Evolutionary conservation across 306 rosid genomes (phyloP), one percentile per base, ranked within the genome.

Genomic region (Vigna angularis): DNA sequence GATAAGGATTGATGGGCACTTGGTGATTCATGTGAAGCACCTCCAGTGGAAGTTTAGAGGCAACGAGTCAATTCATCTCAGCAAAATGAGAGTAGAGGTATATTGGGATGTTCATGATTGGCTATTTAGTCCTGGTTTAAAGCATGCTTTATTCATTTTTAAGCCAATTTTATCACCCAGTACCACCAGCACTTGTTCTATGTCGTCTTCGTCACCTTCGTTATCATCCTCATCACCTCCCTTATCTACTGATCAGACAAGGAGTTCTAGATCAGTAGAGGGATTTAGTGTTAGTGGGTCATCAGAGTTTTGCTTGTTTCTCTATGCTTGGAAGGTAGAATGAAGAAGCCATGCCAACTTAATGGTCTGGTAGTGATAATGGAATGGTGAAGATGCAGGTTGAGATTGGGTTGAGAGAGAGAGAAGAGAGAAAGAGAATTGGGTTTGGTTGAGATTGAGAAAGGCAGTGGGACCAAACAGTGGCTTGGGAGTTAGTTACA

Each of bases 91-190:
- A 81, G 74, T 93, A 9, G 98, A 91, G 78, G 95, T 93, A 22
- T 93, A 84, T 77, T 93, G 97, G 97, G 98, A 93, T 86, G 97
- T 91, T 17, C 97, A 93, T 81, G 98, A 91, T 72, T 93, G 98
- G 98, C 82, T 93, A 0, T 93, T 93, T 82, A 88, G 85, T 79
- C 95, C 97, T 57, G 98, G 98, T 84, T 86, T 90, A 79, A 91
- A 92, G 81, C 95, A 88, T 76, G 98, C 93, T 53, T 83, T 91
- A 66, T 93, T 93, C 73, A 93, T 91, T 66, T 93, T 93, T 81
- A 93, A 89, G 88, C 97, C 98, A 40, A 73, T 70, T 84, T 74
- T 86, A 49, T 72, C 90, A 69, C 80, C 89, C 22, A 71, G 18
- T 18, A 66, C 36, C 20, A 42, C 67, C n/a, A 32, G 4, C n/a